A percentile compares a stretch with the other conserved stretches of the same genome.
These are phyloP conservation scores for Melastoma candidum DNA, from an alignment of 441 rosid genomes.

Conservation along the genomic window DNA sequence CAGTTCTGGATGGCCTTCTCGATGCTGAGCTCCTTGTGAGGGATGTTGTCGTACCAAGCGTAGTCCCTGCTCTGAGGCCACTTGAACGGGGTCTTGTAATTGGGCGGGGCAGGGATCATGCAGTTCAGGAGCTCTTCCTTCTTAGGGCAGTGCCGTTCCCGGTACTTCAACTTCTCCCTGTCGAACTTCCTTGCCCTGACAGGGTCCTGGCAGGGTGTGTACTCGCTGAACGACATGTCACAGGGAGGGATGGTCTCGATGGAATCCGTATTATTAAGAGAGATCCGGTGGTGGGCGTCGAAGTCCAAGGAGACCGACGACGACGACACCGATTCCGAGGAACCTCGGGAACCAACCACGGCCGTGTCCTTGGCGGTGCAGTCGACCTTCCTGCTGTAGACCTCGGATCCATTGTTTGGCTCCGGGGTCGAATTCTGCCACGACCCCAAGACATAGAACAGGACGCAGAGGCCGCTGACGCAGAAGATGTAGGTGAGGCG, in stretches of 20 bases:
- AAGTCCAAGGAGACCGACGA: constrained; percentile 40
- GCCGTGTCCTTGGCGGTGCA: constrained; percentile 31
- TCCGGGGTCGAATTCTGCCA: constrained; percentile 48
- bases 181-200: constrained; percentile 66
- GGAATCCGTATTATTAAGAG: constrained; percentile 27
- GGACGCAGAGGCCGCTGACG: constrained; percentile 66
- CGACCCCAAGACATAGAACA: constrained; percentile 73
- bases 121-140: constrained; percentile 63
- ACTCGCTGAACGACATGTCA: constrained; percentile 59
- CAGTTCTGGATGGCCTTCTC: constrained; percentile 96
- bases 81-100: constrained; percentile 83
- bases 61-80: constrained; percentile 96
- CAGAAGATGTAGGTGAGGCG: constrained; percentile 67
- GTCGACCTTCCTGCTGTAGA: constrained; percentile 23
- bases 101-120: constrained; percentile 87
- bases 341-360: constrained; percentile 10
- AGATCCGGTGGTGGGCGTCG: constrained; percentile 60
- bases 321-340: constrained; percentile 13
- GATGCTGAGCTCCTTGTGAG: constrained; percentile 86
- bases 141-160: constrained; percentile 86
- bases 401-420: constrained; percentile 30
- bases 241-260: constrained; percentile 46
- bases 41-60: constrained; percentile 92
- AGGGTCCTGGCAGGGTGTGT: constrained; percentile 84
- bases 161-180: constrained; percentile 68